Evolutionary conservation across 306 rosid genomes (phyloP), one percentile per base, ranked within the genome.

Genomic region (Senna tora): DNA sequence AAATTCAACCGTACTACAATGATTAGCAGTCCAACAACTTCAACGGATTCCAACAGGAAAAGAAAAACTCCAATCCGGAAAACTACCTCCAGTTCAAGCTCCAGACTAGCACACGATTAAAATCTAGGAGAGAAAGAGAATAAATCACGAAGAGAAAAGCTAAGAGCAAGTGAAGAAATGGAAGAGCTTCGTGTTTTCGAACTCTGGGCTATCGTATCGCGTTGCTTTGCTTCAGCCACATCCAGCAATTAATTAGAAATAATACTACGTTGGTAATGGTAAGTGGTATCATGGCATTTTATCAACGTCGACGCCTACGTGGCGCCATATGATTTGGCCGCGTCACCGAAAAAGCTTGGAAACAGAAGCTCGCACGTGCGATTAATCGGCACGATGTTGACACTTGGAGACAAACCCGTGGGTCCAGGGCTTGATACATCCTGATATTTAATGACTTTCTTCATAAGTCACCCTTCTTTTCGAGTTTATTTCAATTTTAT

Each of bases 331-430:
- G 6, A 67, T 25, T 72, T 2, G 71, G 69, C 77, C 61, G 54
- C 57, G 46, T 36, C 7, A 2, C 30, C 45, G 1, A 21, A 12
- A 53, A 43, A 54, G 42, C 66, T 38, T 63, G 71, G 71, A 2
- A 39, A 16, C 7, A 32, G 41, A 39, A 59, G 68, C 38, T 53
- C 6, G 59, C 84, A 78, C 83, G 81, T 81, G 88, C 52, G 49
- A 61, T 36, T 41, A 1, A 1, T 5, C 9, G 30, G 6, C 53
- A 17, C 4, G 46, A 9, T 20, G 67, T 6, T 5, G 49, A 11
- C 16, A 38, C 2, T 16, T 17, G 30, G 21, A 55, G 67, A 25
- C 54, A 28, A 21, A 5, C 41, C n/a, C 78, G 66, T 57, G 66
- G 81, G 77, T 53, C 83, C 83, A 72, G 65, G 80, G 71, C 30